Evolutionary conservation across 2,329 filamentous ascomycete species (phyloP).

Genomic region (Boeremia exigua): DNA sequence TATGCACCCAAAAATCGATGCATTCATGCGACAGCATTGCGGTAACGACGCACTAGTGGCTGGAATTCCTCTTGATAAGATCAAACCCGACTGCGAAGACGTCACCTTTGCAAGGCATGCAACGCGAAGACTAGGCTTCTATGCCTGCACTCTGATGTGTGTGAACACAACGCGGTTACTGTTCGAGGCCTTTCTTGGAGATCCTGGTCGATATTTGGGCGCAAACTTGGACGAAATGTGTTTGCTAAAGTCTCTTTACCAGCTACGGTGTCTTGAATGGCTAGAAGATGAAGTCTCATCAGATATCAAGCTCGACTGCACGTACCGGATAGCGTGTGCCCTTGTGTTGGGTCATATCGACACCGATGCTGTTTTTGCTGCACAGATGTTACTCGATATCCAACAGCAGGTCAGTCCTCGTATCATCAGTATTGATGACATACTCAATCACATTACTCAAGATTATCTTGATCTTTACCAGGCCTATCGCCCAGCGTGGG

Average conservation of each 20-base stretch:
- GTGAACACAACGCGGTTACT: background rate
- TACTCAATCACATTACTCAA: background rate
- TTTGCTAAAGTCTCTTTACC: constrained; percentile 10
- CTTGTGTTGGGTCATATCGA: background rate
- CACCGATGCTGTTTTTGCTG: constrained; percentile 10
- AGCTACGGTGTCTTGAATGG: background rate
- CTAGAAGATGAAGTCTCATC: background rate
- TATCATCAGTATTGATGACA: background rate
- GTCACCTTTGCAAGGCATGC: constrained; percentile 1
- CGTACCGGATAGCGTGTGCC: background rate
- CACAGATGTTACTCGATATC: constrained; percentile 21
- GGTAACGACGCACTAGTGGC: background rate
- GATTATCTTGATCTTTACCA: background rate
- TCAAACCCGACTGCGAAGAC: constrained; percentile 2
- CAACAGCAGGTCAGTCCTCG: constrained; percentile 8
- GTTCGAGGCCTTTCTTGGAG: background rate
- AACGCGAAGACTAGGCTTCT: constrained; percentile 2
- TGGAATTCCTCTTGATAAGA: background rate
- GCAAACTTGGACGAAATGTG: background rate
- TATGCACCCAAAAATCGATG: background rate
- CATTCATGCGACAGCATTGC: constrained; percentile 2
- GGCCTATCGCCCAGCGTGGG: background rate
- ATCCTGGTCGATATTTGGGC: background rate
- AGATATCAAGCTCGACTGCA: background rate
- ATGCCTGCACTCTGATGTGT: background rate